These are phyloP conservation scores for Fusarium scirpi DNA, from an alignment of 2,329 filamentous ascomycete species.

Conservation along the genomic window DNA sequence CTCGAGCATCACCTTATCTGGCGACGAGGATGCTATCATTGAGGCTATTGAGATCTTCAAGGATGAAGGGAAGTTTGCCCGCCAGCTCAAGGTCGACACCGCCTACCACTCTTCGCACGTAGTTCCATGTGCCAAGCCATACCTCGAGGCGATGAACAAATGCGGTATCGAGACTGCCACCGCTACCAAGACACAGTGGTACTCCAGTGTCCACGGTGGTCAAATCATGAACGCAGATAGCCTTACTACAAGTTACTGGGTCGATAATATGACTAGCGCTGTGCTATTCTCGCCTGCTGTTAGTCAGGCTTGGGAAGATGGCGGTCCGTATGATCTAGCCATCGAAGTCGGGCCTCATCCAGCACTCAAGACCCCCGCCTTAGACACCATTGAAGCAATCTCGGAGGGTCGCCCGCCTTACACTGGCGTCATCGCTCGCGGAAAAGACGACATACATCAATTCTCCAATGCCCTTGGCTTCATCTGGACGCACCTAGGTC, in stretches of 20 bases:
- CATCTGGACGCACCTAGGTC: neutral
- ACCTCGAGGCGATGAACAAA: neutral
- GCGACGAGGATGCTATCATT: conserved; percentile 51
- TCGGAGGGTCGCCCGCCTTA: neutral
- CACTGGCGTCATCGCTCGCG: neutral
- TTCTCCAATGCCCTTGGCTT: neutral
- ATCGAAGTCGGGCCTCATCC: conserved; percentile 14
- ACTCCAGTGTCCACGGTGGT: neutral
- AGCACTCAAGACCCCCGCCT: neutral
- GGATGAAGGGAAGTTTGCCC: conserved; percentile 6
- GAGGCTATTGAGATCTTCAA: conserved; percentile 10
- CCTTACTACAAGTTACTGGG: conserved; percentile 1
- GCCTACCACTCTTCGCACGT: conserved; percentile 19
- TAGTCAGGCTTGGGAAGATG: neutral
- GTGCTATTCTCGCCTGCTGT: conserved; percentile 4
- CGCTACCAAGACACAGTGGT: neutral
- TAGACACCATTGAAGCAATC: neutral
- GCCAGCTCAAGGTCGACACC: conserved; percentile 11
- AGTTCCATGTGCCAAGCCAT: neutral
- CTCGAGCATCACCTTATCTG: neutral
- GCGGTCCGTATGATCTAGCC: neutral
- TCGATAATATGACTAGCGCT: neutral
- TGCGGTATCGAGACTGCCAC: neutral
- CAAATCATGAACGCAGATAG: neutral
- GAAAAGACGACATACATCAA: neutral